phyloP scores from a whole-genome alignment of 169 alveolate species.

The Plasmodium knowlesi region DNA sequence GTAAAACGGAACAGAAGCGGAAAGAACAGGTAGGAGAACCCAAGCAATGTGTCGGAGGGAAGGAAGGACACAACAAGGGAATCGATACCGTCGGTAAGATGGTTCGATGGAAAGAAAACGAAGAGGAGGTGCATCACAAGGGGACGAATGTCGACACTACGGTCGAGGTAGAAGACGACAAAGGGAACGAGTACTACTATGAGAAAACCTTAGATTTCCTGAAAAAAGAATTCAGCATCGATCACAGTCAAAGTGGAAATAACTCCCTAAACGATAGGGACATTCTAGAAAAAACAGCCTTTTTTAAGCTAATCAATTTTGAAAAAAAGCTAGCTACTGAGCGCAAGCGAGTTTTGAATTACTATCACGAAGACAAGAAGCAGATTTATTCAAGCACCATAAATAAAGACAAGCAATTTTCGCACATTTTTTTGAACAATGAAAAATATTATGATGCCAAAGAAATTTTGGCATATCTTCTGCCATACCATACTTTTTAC shows the following conservation, averaged over 20 bases:
- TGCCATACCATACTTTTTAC: constrained; percentile 58
- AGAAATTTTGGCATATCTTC: constrained; percentile 51
- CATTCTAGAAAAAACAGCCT: constrained; percentile 42
- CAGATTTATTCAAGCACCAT: constrained; percentile 36
- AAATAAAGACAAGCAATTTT: constrained; percentile 63
- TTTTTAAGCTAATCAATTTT: constrained; percentile 41
- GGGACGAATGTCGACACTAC: neutral
- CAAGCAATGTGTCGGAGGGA: neutral
- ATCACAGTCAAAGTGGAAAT: neutral
- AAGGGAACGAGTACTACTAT: constrained; percentile 39
- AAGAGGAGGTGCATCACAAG: neutral
- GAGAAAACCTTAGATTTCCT: constrained; percentile 30
- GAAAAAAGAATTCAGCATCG: constrained; percentile 11
- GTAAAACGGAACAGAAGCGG: neutral
- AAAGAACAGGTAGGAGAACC: neutral
- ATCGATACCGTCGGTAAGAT: neutral
- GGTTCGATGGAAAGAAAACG: neutral
- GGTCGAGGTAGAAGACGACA: neutral
- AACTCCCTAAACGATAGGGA: neutral
- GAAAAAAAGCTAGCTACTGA: constrained; percentile 53
- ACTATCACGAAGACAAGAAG: constrained; percentile 39
- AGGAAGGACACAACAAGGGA: neutral
- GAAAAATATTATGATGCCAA: constrained; percentile 66
- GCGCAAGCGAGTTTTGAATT: constrained; percentile 48
- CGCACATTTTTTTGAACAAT: constrained; percentile 35